Evolutionary conservation across 495 filamentous ascomycete genomes (phyloP), one percentile per base, ranked within the genome.

Genomic region (Podospora fimiseda): DNA sequence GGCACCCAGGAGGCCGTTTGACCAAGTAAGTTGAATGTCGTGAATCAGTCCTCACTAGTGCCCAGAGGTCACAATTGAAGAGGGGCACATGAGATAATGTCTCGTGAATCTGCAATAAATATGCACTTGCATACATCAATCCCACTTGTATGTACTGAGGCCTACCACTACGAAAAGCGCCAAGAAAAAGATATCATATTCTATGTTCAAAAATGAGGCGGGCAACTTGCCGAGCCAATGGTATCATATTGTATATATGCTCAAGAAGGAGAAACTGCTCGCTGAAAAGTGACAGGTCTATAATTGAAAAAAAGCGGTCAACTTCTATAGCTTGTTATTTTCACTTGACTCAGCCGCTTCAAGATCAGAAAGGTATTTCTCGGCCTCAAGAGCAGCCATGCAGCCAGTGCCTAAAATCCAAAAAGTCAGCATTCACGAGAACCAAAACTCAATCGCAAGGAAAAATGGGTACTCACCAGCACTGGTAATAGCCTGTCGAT

Each of bases 401-500:
- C 93, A 98, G 59, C 93, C 93, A 54, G 92, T 86, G 19, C 91
- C 90, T 94, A 24, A 39, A 9, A 15, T 14, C 30, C 30, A 14
- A n/a, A n/a, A n/a, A n/a, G 67, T 80, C 62, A 78, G 74, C 23
- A 57, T 51, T n/a, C 18, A 2, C 13, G 33, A 33, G 20, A 43
- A 56, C 80, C 85, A 60, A 82, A 91, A 92, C 92, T 62, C n/a
- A n/a, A n/a, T n/a, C n/a, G n/a, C n/a, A n/a, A n/a, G n/a, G n/a
- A n/a, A n/a, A n/a, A n/a, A n/a, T n/a, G n/a, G n/a, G n/a, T n/a
- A n/a, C n/a, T n/a, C n/a, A n/a, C n/a, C n/a, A n/a, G 93, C 93
- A 76, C 89, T 95, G 47, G 93, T 98, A 61, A 98, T 91, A 50
- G 93, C 93, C 74, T 98, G 93, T 65, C 94, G 80, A 70, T 99